Evolutionary conservation across 1,284 basidiomycete species (phyloP).

Genomic region (Ceratorhiza oryzae-sativae): DNA sequence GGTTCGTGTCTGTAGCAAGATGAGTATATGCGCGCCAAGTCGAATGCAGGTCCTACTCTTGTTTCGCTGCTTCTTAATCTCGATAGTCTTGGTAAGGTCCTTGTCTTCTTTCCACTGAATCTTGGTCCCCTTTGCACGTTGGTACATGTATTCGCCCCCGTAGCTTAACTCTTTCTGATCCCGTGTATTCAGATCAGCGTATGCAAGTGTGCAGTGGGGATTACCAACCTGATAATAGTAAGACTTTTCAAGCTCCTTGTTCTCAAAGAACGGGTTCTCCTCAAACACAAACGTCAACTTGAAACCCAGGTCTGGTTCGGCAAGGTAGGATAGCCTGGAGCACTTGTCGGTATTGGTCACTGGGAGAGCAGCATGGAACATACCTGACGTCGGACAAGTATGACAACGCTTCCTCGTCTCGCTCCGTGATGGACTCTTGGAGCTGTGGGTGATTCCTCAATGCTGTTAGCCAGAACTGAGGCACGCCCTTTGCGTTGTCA

Average conservation of each 20-base stretch:
- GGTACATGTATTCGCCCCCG: constrained; percentile 94
- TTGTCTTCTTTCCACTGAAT: constrained; percentile 99
- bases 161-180: constrained; percentile 83
- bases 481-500: constrained; percentile 64
- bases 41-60: constrained; percentile 72
- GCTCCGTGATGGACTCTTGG: constrained; percentile 90
- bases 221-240: constrained; percentile 82
- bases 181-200: background rate
- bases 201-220: background rate
- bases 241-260: constrained; percentile 86
- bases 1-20: constrained; percentile 77
- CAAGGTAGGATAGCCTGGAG: constrained; percentile 66
- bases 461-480: constrained; percentile 98
- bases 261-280: constrained; percentile 88
- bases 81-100: constrained; percentile 95
- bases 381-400: constrained; percentile 67
- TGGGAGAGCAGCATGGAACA: background rate
- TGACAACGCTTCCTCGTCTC: constrained; percentile 77
- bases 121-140: constrained; percentile 87
- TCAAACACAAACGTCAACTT: constrained; percentile 86
- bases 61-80: constrained; percentile 99
- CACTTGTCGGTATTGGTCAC: background rate
- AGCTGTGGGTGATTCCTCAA: constrained; percentile 91
- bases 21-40: constrained; percentile 27
- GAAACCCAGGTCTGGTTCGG: constrained; percentile 63